Evolutionary conservation across 176 grass and related monocot species (phyloP).

Genomic region (Bothriochloa decipiens): DNA sequence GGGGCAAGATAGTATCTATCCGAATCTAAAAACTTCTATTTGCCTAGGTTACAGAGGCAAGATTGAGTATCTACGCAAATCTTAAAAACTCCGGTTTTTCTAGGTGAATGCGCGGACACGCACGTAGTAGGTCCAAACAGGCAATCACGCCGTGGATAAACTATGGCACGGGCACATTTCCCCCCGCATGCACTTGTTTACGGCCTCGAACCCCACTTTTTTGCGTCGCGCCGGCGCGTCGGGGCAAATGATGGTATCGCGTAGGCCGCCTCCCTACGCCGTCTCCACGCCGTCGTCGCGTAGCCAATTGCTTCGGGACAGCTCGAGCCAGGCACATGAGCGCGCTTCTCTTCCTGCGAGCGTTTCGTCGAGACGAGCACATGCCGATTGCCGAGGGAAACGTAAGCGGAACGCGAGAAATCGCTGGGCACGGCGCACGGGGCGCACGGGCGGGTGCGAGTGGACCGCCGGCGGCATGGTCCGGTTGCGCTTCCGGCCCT

Average conservation of each 20-base stretch:
- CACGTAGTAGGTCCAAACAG: neutral
- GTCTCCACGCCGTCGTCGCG: slow-evolving; percentile 22
- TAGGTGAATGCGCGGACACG: neutral
- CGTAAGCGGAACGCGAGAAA: neutral
- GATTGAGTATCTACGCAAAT: neutral
- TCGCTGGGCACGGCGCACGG: neutral
- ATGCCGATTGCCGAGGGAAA: neutral
- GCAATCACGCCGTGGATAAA: slow-evolving; percentile 40
- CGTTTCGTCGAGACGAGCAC: neutral
- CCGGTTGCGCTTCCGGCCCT: neutral
- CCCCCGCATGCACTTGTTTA: slow-evolving; percentile 23
- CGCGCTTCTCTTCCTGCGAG: neutral
- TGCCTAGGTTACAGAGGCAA: neutral
- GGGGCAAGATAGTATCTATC: neutral
- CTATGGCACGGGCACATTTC: slow-evolving; percentile 17
- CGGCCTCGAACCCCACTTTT: neutral
- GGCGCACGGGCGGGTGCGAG: neutral
- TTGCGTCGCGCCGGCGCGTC: neutral
- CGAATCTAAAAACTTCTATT: neutral
- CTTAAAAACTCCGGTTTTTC: neutral
- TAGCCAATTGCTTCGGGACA: slow-evolving; percentile 16
- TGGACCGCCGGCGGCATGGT: slow-evolving; percentile 11
- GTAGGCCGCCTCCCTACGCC: slow-evolving; percentile 42
- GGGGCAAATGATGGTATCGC: slow-evolving; percentile 46
- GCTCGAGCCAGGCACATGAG: neutral